Conservation (phyloP, 352 stramenopile species). For the Globisporangium splendens region DNA sequence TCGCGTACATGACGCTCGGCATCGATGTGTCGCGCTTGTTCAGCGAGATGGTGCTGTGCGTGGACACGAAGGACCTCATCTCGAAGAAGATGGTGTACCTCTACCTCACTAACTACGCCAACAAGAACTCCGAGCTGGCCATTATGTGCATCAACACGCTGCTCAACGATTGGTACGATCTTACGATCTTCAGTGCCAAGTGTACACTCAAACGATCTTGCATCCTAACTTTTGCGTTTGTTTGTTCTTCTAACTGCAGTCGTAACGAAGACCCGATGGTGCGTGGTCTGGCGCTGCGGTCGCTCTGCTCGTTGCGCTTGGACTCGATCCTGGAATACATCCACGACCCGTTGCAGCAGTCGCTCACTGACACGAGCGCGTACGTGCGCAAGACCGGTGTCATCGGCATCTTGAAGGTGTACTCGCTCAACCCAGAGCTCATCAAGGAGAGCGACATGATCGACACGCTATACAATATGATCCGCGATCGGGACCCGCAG, state of each 20-base stretch:
- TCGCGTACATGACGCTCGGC: constrained; percentile 99
- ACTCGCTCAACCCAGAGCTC: constrained; percentile 88
- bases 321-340: constrained; percentile 99
- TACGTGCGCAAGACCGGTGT: constrained; percentile 99
- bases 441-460: constrained; percentile 95
- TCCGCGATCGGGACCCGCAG: constrained; percentile 95
- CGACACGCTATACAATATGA: constrained; percentile 98
- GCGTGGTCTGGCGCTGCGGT: constrained; percentile 94
- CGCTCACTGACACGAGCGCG: constrained; percentile 93
- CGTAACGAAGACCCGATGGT: constrained; percentile 99
- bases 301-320: constrained; percentile 95
- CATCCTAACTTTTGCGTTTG: no score
- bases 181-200: background rate
- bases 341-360: constrained; percentile 87
- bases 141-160: constrained; percentile 99
- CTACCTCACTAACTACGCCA: constrained; percentile 99
- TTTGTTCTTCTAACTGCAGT: constrained; percentile 16
- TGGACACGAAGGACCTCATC: constrained; percentile 97
- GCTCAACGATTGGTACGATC: constrained; percentile 94
- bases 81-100: constrained; percentile 99
- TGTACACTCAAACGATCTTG: background rate
- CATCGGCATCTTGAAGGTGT: constrained; percentile 99
- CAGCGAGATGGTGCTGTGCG: constrained; percentile 98
- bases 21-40: constrained; percentile 99
- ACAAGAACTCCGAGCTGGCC: constrained; percentile 97